Percentiles rank a stretch among this genome's conserved stretches.
Conservation (phyloP, 192 early-diverging fungal genomes). For the Allomyces arbusculus region DNA sequence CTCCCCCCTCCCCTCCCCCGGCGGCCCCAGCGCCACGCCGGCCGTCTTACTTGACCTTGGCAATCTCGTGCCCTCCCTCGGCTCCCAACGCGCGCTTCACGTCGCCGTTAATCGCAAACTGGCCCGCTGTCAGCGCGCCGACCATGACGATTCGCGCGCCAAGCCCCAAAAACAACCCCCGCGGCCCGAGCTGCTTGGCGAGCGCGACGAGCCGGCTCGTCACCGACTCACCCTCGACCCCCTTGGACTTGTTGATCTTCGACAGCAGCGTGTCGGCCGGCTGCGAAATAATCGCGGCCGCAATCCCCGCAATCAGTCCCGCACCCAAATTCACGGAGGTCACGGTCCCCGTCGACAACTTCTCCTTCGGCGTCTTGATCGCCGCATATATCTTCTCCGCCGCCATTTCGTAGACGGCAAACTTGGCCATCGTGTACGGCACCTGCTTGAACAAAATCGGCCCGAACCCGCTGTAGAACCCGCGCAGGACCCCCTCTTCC, state of each 20-base stretch:
- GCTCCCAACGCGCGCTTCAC: conserved; percentile 53
- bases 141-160: conserved; percentile 78
- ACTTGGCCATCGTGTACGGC: conserved; percentile 73
- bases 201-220: conserved; percentile 20
- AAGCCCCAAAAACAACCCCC: conserved; percentile 58
- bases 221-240: conserved; percentile 34
- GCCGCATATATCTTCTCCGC: conserved; percentile 44
- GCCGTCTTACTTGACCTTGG: conserved; percentile 6
- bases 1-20: no score
- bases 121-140: conserved; percentile 68
- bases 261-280: conserved; percentile 69
- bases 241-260: conserved; percentile 40
- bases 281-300: conserved; percentile 75
- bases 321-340: conserved; percentile 35
- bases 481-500: conserved; percentile 39
- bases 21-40: no score
- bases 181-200: conserved; percentile 38
- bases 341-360: conserved; percentile 50
- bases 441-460: conserved; percentile 68
- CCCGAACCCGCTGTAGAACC: conserved; percentile 45
- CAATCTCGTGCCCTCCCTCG: conserved; percentile 28
- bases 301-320: conserved; percentile 73
- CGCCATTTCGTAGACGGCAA: conserved; percentile 60
- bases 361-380: conserved; percentile 43
- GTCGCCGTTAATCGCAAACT: conserved; percentile 69